Conservation (phyloP, 257 asterid species). For the Eustoma russellianum region DNA sequence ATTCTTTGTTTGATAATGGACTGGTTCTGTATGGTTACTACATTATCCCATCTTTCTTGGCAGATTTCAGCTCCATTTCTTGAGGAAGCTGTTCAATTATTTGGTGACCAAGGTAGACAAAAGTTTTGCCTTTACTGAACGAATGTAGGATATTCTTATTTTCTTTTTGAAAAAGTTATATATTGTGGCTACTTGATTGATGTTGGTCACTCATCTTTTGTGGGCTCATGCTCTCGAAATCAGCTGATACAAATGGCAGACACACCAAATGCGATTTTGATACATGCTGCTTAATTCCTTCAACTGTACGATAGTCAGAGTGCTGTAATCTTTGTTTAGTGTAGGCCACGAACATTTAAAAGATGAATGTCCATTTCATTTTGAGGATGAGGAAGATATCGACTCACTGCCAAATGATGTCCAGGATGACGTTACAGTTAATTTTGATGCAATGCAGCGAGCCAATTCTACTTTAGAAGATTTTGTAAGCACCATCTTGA, state of each 20-base stretch:
- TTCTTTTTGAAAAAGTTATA: too few species aligned
- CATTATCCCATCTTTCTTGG: slow-evolving; percentile 6
- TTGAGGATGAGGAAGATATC: slow-evolving; percentile 22
- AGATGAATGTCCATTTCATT: slow-evolving; percentile 14
- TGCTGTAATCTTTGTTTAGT: slow-evolving; percentile 4
- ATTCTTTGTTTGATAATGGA: slow-evolving; percentile 8
- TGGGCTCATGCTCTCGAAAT: not conserved
- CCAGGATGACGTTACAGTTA: slow-evolving; percentile 41
- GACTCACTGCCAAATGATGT: slow-evolving; percentile 14
- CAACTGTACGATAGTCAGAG: not conserved
- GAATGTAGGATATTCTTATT: too few species aligned
- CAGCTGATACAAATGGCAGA: not conserved
- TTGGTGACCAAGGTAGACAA: slow-evolving; percentile 31
- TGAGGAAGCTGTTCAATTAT: slow-evolving; percentile 26
- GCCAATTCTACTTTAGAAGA: slow-evolving; percentile 94
- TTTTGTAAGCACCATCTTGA: slow-evolving; percentile 50
- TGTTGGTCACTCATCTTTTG: not conserved
- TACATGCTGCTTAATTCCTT: not conserved
- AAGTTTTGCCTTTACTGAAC: too few species aligned
- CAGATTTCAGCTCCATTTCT: slow-evolving; percentile 37
- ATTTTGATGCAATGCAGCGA: slow-evolving; percentile 68
- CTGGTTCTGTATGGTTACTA: slow-evolving; percentile 1
- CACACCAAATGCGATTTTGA: not conserved
- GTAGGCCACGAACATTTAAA: slow-evolving; percentile 36
- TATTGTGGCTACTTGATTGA: too few species aligned